Percentiles rank a stretch among this genome's conserved stretches.
These are phyloP conservation scores for Vachellia collinsii DNA, from an alignment of 306 rosid genomes.

Conservation along the genomic window DNA sequence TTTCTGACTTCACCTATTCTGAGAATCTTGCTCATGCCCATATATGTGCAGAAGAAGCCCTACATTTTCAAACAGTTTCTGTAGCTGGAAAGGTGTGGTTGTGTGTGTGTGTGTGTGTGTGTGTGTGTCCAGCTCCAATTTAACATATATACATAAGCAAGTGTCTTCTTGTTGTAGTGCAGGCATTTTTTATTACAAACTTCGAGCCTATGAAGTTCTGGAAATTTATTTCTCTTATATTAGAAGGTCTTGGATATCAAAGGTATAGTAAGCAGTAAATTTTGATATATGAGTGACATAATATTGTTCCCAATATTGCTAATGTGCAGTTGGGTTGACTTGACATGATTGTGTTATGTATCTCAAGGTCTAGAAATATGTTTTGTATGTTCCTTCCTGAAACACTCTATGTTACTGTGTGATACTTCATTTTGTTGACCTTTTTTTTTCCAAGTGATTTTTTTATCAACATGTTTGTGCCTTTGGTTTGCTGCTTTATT, in stretches of 20 bases:
- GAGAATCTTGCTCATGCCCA: constrained; percentile 90
- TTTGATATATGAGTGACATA: constrained; percentile 26
- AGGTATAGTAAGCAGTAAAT: constrained; percentile 56
- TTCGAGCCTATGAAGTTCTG: constrained; percentile 73
- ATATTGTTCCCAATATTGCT: constrained; percentile 25
- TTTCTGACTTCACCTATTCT: constrained; percentile 73
- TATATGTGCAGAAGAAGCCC: constrained; percentile 84
- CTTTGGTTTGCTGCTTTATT: constrained; percentile 37
- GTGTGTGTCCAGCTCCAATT: constrained; percentile 15
- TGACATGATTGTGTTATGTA: constrained; percentile 23
- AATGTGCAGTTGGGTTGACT: constrained; percentile 19
- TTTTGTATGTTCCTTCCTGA: constrained; percentile 21
- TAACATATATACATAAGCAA: constrained; percentile 33
- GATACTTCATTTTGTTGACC: not conserved
- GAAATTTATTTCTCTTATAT: constrained; percentile 64
- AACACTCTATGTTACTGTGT: not conserved
- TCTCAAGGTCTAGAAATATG: not conserved
- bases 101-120: not conserved
- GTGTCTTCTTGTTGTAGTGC: constrained; percentile 36
- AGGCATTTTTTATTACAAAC: constrained; percentile 93
- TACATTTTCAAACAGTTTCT: constrained; percentile 61
- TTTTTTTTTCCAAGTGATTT: not conserved
- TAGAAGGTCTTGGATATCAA: constrained; percentile 75
- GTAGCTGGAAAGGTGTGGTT: constrained; percentile 87
- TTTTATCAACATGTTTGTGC: not conserved